Evolutionary conservation across 2,329 filamentous ascomycete species (phyloP).

Genomic region (Neonectria faginata): DNA sequence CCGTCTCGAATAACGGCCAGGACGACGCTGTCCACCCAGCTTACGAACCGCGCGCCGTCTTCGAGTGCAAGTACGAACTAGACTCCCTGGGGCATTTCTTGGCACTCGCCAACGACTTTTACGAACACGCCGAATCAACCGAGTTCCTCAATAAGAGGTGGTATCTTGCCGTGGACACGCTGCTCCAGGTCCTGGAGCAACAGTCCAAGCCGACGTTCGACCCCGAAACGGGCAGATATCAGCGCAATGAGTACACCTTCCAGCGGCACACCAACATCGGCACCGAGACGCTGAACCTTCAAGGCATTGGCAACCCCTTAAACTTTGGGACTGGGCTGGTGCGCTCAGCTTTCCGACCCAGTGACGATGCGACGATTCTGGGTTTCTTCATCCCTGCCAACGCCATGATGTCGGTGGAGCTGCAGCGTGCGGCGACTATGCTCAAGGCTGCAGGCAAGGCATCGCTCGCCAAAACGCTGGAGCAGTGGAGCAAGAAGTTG

Average conservation of each 20-base stretch:
- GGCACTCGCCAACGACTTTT: conserved; percentile 85
- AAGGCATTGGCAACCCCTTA: conserved; percentile 90
- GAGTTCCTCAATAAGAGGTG: conserved; percentile 84
- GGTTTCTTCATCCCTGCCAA: conserved; percentile 97
- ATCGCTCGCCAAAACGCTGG: conserved; percentile 65
- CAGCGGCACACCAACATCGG: conserved; percentile 81
- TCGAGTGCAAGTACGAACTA: conserved; percentile 99
- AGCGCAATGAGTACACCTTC: conserved; percentile 87
- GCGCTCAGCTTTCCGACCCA: conserved; percentile 92
- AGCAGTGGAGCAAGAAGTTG: conserved; percentile 71
- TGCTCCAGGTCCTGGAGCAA: conserved; percentile 79
- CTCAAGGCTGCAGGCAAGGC: conserved; percentile 71
- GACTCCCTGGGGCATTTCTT: conserved; percentile 96
- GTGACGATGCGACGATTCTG: conserved; percentile 93
- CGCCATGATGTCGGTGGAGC: conserved; percentile 93
- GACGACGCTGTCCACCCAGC: conserved; percentile 85
- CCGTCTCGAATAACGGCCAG: conserved; percentile 80
- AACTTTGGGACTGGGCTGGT: conserved; percentile 86
- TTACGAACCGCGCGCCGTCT: conserved; percentile 87
- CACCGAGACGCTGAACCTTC: conserved; percentile 89
- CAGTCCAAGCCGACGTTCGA: conserved; percentile 88
- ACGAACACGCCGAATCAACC: conserved; percentile 80
- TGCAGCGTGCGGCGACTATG: conserved; percentile 78
- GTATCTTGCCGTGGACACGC: conserved; percentile 79
- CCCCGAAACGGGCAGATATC: conserved; percentile 70